Evolutionary conservation across 805 yeast genomes (phyloP).

Genomic region (Ogataea sp.): DNA sequence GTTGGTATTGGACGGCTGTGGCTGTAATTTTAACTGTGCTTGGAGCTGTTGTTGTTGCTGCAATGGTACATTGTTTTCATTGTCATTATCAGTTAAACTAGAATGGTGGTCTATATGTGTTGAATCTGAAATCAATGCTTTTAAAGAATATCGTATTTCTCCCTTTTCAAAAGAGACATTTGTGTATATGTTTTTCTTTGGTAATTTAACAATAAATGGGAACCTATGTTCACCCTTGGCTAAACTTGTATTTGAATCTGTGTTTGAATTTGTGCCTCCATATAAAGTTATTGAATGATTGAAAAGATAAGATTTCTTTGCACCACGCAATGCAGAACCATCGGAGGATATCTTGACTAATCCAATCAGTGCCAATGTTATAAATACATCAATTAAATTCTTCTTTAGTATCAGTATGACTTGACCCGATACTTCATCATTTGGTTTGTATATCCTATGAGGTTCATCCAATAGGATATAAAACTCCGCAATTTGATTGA

Average conservation of each 20-base stretch:
- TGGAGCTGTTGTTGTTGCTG: constrained; percentile 10
- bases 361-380: constrained; percentile 49
- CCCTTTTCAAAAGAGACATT: constrained; percentile 82
- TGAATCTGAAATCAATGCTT: constrained; percentile 32
- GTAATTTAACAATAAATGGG: constrained; percentile 79
- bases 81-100: no score
- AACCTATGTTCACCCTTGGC: constrained; percentile 81
- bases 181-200: constrained; percentile 62
- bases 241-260: constrained; percentile 34
- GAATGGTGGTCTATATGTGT: neutral
- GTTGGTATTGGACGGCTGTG: neutral
- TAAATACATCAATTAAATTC: constrained; percentile 44
- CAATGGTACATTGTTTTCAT: no score
- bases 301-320: constrained; percentile 42
- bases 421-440: constrained; percentile 64
- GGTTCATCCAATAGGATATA: constrained; percentile 67
- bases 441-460: constrained; percentile 72
- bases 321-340: constrained; percentile 43
- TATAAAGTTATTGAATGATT: constrained; percentile 52
- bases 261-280: constrained; percentile 25
- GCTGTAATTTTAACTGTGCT: constrained; percentile 12
- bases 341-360: constrained; percentile 47
- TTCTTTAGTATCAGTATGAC: constrained; percentile 48
- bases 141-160: constrained; percentile 58
- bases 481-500: constrained; percentile 49